Conservation (phyloP, 192 early-diverging fungal genomes). For the Coemansia sp. region DNA sequence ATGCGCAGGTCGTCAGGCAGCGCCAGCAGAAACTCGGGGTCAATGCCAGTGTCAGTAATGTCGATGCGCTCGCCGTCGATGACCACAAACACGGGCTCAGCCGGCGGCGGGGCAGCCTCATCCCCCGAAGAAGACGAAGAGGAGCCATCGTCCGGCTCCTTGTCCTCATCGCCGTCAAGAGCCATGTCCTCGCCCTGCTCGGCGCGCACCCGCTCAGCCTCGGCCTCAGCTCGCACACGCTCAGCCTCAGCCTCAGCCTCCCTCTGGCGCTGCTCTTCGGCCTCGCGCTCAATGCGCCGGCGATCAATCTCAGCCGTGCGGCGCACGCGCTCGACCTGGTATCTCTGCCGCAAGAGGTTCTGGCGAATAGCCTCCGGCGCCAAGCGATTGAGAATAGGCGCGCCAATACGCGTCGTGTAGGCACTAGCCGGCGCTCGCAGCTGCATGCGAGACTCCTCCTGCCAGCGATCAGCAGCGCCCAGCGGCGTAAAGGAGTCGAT, state of each 20-base stretch:
- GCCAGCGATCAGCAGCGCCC: slow-evolving; percentile 78
- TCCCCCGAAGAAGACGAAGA: not conserved
- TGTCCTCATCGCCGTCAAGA: not conserved
- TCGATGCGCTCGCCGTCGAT: slow-evolving; percentile 82
- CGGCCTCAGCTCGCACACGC: slow-evolving; percentile 4
- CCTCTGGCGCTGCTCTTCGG: slow-evolving; percentile 49
- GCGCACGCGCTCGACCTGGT: slow-evolving; percentile 43
- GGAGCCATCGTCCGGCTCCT: not conserved
- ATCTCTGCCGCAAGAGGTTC: slow-evolving; percentile 39
- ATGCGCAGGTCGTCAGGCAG: slow-evolving; percentile 90
- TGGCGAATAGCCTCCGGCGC: slow-evolving; percentile 74
- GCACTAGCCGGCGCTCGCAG: slow-evolving; percentile 63
- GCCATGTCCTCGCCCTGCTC: slow-evolving; percentile 2
- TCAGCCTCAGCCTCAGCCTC: slow-evolving; percentile 56
- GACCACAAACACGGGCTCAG: slow-evolving; percentile 53
- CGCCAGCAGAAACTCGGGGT: slow-evolving; percentile 88
- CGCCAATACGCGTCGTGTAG: slow-evolving; percentile 59
- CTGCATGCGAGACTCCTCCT: slow-evolving; percentile 81
- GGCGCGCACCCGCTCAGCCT: not conserved
- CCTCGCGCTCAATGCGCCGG: slow-evolving; percentile 48
- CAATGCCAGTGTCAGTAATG: slow-evolving; percentile 92
- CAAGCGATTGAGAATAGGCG: slow-evolving; percentile 66
- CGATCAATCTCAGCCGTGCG: slow-evolving; percentile 38
- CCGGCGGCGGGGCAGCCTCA: not conserved
- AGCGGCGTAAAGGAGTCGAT: slow-evolving; percentile 70